Percentiles rank a stretch among this genome's conserved stretches.
phyloP scores from a whole-genome alignment of 1,284 basidiomycete species.

The Coriolopsis trogii region DNA sequence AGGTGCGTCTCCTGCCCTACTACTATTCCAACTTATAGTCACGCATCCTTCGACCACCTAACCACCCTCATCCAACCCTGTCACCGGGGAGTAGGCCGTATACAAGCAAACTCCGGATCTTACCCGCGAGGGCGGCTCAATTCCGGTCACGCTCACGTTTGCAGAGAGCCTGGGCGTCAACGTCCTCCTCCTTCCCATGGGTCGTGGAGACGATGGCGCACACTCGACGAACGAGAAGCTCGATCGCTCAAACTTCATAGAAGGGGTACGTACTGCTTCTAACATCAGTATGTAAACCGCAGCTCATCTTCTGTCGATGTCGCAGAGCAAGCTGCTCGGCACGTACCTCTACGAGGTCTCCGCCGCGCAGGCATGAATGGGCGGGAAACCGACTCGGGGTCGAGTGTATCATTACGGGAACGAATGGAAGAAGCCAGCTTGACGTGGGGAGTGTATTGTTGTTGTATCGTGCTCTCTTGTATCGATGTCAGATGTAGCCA shows the following conservation, averaged over 20 bases:
- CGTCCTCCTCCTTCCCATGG: slow-evolving; percentile 90
- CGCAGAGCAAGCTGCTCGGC: slow-evolving; percentile 76
- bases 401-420: no score
- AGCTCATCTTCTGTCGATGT: background rate
- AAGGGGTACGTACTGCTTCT: slow-evolving; percentile 64
- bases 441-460: no score
- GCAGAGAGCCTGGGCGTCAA: slow-evolving; percentile 85
- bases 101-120: slow-evolving; percentile 26
- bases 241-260: slow-evolving; percentile 91
- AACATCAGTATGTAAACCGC: background rate
- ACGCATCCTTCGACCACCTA: no score
- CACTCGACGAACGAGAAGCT: slow-evolving; percentile 98
- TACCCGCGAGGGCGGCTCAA: slow-evolving; percentile 85
- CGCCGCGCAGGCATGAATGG: slow-evolving; percentile 28
- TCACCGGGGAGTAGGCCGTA: slow-evolving; percentile 19
- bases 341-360: slow-evolving; percentile 85
- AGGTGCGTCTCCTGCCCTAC: slow-evolving; percentile 40
- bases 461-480: no score
- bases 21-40: background rate
- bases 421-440: no score
- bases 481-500: no score
- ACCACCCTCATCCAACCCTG: no score
- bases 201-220: slow-evolving; percentile 91
- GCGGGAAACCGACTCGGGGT: no score
- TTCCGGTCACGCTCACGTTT: slow-evolving; percentile 96